Conservation (phyloP, 2,329 filamentous ascomycete genomes). For the Aspergillus sclerotialis region DNA sequence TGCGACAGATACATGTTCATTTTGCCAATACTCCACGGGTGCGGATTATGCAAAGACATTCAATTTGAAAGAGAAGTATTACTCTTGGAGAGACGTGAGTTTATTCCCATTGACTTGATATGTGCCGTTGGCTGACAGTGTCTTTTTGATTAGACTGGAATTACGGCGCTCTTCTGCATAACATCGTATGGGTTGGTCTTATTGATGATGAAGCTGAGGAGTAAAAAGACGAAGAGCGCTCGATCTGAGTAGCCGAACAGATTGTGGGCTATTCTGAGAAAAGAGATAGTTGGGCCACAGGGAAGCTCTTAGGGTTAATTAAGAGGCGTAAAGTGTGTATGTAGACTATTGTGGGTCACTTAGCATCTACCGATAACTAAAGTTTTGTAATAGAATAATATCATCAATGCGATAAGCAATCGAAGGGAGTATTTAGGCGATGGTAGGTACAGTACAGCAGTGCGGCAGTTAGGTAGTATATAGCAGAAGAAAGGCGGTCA, state of each 20-base stretch:
- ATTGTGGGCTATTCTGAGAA: too few species aligned
- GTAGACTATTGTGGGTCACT: too few species aligned
- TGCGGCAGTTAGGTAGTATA: too few species aligned
- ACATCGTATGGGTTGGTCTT: conserved; percentile 39
- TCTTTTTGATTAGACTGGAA: conserved; percentile 26
- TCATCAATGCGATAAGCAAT: too few species aligned
- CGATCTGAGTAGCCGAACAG: conserved; percentile 19
- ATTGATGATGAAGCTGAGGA: conserved; percentile 44
- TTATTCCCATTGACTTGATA: neutral
- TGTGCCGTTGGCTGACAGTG: conserved; percentile 4
- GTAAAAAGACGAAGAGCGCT: conserved; percentile 42
- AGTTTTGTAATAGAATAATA: too few species aligned
- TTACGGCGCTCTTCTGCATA: conserved; percentile 39
- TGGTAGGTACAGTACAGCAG: too few species aligned
- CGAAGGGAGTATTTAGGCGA: too few species aligned
- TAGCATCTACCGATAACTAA: too few species aligned
- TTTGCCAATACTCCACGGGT: conserved; percentile 25
- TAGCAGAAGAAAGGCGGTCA: too few species aligned
- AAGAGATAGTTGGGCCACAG: too few species aligned
- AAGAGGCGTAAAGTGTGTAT: too few species aligned
- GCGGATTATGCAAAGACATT: conserved; percentile 29
- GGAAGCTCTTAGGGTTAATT: too few species aligned
- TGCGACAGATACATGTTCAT: conserved; percentile 19
- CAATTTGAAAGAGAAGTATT: conserved; percentile 26
- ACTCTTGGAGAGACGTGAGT: conserved; percentile 32